Base-by-base conservation (phyloP, 768 basidiomycete genomes). In the Phlebiopsis flavidoalba region DNA sequence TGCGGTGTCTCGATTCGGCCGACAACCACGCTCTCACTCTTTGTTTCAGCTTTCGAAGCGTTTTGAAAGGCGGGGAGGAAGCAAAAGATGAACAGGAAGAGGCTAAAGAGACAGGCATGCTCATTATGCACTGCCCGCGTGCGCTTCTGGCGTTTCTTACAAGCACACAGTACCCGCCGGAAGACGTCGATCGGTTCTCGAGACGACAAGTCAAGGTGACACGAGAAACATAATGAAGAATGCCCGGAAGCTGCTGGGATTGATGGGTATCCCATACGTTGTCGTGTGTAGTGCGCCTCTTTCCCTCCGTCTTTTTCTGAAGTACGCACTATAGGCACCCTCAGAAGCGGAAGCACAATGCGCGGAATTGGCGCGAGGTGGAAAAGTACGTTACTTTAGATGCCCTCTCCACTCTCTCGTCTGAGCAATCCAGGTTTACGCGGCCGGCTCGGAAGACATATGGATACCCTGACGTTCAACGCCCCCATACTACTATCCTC, bases 311-410 rank as follows among this genome's bases (percentile, higher is more conserved):
- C 46, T 57, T 45, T 63, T 26, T 15, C 48, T 37, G 45, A 55
- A 6, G 26, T 46, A 31, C 54, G 11, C 24, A 6, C 45, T 48
- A 1, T 63, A 98, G 95, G 95, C 97, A 21, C 97, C 97, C 0
- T 96, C 94, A 55, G 97, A 99, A 77, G 97, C 97, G 6, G 97
- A 99, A 72, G 97, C 97, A 1, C 97, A 99, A 70, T 98, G 97
- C 65, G 97, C 97, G 5, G 97, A 98, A 72, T 84, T 99, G 1
- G 95, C 95, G n/a, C 85, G 94, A 35, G 95, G 93, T 22, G 95
- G 93, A 60, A 93, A 96, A 79, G 96, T 89, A 55, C 14, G 62
- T 50, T 21, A 14, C n/a, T 22, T 22, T 17, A 15, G 14, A 2
- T 1, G 17, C 8, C 1, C 36, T 11, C 11, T 35, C 1, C 36